Percentiles rank a stretch among this genome's conserved stretches.
phyloP scores from a whole-genome alignment of 2,329 filamentous ascomycete genomes.

The Trichoderma endophyticum region DNA sequence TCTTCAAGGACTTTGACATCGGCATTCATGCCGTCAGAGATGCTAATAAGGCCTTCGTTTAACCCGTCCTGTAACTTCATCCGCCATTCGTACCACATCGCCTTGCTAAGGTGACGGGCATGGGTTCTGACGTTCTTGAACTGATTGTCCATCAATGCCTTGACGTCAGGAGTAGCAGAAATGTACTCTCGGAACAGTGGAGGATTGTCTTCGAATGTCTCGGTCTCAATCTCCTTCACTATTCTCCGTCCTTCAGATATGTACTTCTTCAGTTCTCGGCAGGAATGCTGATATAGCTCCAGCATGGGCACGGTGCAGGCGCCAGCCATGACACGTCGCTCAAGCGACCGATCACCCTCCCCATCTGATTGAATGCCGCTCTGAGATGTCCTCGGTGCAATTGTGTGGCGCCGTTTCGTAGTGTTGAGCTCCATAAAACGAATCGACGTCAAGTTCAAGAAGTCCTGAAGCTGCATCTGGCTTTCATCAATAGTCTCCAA shows the following conservation, averaged over 20 bases:
- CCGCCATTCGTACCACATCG: conserved; percentile 98
- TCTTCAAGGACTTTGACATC: conserved; percentile 67
- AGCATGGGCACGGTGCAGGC: conserved; percentile 91
- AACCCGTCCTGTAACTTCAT: conserved; percentile 81
- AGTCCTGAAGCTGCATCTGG: conserved; percentile 81
- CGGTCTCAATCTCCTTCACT: conserved; percentile 84
- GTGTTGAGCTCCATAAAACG: conserved; percentile 99
- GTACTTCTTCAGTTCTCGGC: conserved; percentile 92
- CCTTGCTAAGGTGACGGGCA: conserved; percentile 84
- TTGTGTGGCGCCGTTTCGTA: conserved; percentile 85
- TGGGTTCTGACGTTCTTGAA: conserved; percentile 97
- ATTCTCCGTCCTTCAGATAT: conserved; percentile 90
- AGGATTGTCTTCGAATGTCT: conserved; percentile 87
- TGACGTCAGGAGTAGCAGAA: conserved; percentile 77
- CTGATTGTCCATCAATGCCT: conserved; percentile 86
- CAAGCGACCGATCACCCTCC: conserved; percentile 58
- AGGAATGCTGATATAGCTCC: conserved; percentile 92
- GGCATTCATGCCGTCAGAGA: conserved; percentile 69
- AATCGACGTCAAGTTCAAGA: conserved; percentile 92
- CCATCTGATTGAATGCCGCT: conserved; percentile 40
- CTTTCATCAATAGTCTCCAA: conserved; percentile 52
- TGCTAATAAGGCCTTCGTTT: conserved; percentile 74
- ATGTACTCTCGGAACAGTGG: conserved; percentile 90
- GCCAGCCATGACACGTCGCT: conserved; percentile 80
- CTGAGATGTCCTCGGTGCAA: conserved; percentile 53